phyloP scores from a whole-genome alignment of 306 rosid species.

The Castanea sativa region DNA sequence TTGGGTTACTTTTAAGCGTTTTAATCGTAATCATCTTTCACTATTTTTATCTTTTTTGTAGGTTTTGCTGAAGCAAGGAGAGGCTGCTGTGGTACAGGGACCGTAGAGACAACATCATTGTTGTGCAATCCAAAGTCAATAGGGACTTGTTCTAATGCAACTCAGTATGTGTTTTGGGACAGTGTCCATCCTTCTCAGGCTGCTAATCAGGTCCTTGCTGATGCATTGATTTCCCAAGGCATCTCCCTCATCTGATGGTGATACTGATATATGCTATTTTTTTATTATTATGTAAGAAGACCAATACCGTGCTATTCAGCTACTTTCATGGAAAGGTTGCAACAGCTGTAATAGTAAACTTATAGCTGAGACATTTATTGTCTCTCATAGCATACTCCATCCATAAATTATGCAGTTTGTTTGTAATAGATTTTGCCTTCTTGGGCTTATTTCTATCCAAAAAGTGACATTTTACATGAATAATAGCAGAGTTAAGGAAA shows the following conservation, averaged over 20 bases:
- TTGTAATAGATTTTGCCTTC: background rate
- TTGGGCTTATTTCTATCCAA: background rate
- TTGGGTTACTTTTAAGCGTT: background rate
- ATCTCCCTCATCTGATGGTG: constrained; percentile 56
- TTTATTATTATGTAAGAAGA: background rate
- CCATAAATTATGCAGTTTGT: constrained; percentile 14
- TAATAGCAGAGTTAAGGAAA: background rate
- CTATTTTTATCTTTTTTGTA: background rate
- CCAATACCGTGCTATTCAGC: background rate
- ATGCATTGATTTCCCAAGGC: constrained; percentile 64
- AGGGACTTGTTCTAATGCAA: constrained; percentile 90
- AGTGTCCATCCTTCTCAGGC: constrained; percentile 92
- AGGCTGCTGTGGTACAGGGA: constrained; percentile 98
- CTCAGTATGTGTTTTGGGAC: constrained; percentile 93
- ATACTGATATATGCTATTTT: constrained; percentile 20
- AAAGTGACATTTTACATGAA: background rate
- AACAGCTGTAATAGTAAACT: constrained; percentile 18
- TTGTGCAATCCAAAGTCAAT: constrained; percentile 72
- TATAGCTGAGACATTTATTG: constrained; percentile 11
- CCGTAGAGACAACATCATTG: constrained; percentile 59
- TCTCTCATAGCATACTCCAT: background rate
- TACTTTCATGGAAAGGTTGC: constrained; percentile 22
- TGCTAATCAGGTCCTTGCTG: constrained; percentile 87
- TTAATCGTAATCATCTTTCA: background rate
- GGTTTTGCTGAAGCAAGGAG: constrained; percentile 75